Base-by-base conservation (phyloP, 768 basidiomycete species). In the Coprinellus micaceus region DNA sequence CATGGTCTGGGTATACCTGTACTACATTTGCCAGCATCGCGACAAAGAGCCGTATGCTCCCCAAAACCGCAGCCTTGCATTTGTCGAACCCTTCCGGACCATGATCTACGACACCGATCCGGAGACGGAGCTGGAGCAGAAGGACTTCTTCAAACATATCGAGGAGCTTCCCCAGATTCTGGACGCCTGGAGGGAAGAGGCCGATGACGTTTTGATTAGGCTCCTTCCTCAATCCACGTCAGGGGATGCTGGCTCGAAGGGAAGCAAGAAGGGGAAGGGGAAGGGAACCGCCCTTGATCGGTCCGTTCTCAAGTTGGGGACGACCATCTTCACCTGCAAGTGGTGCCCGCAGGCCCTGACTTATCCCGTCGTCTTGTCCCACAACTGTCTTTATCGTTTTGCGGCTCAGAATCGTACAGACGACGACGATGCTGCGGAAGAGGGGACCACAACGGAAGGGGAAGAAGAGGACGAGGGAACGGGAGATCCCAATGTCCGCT, bases 61-160 rank as follows among this genome's bases (percentile, higher is more conserved):
- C 10, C 4, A 26, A 3, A 13, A 17, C 25, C 4, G 22, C n/a
- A 12, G 29, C 25, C 24, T 56, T n/a, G 33, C 55, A 3, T 15
- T 13, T 2, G 26, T 40, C 9, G 55, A 56, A 29, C 55, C 55
- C 5, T 56, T 56, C 55, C 36, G n/a, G 7, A 13, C 55, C 24
- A 21, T 56, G 30, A 49, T 56, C 12, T 48, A 21, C 36, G 45
- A 40, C 22, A n/a, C n/a, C n/a, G n/a, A n/a, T n/a, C n/a, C n/a
- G n/a, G 33, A 33, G 7, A 33, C 6, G 33, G 33, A 33, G 13
- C 33, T 33, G 7, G 7, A 33, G 33, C 33, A 33, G 33, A 33
- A 33, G 6, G 29, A 24, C 24, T 24, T 43, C 40, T 7, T 21
- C 5, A 19, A 43, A 19, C 40, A 17, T 43, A 6, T 43, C 5